A percentile compares a stretch with the other conserved stretches of the same genome.
Evolutionary conservation across 768 basidiomycete species (phyloP).

Genomic region (Hygrocybe coccinea): DNA sequence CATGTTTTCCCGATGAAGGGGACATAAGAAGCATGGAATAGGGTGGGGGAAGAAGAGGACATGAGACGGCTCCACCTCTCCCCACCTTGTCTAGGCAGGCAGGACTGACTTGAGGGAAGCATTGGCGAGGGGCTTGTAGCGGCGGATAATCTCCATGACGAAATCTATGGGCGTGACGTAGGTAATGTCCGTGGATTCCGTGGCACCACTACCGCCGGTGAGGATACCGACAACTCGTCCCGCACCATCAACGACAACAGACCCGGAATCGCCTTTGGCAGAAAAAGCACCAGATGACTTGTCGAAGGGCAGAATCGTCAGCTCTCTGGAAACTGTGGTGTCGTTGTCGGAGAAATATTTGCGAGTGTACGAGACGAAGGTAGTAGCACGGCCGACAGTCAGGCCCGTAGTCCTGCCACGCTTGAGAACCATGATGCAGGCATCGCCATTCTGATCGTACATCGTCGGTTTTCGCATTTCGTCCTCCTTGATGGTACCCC

Average conservation of each 20-base stretch:
- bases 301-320: constrained; percentile 28
- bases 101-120: constrained; percentile 3
- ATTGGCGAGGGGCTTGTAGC: constrained; percentile 7
- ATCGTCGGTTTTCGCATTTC: constrained; percentile 26
- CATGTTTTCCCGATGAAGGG: too few relatives aligned
- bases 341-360: constrained; percentile 14
- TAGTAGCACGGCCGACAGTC: constrained; percentile 29
- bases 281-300: constrained; percentile 33
- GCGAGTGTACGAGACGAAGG: constrained; percentile 23
- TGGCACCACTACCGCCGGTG: constrained; percentile 30
- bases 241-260: constrained; percentile 31
- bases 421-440: constrained; percentile 34
- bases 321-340: constrained; percentile 5
- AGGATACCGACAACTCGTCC: constrained; percentile 35
- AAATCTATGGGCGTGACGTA: constrained; percentile 37
- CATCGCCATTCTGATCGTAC: constrained; percentile 19
- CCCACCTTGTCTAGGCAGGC: constrained; percentile 1
- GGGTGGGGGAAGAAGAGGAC: not conserved
- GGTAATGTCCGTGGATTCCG: constrained; percentile 25
- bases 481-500: constrained; percentile 28
- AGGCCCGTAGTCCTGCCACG: constrained; percentile 25
- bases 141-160: constrained; percentile 16
- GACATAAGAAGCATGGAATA: too few relatives aligned
- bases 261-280: constrained; percentile 35
- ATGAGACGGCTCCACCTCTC: constrained; percentile 3